Evolutionary conservation across 345 rosid genomes (phyloP), one percentile per base, ranked within the genome.

Genomic region (Moricandia arvensis): DNA sequence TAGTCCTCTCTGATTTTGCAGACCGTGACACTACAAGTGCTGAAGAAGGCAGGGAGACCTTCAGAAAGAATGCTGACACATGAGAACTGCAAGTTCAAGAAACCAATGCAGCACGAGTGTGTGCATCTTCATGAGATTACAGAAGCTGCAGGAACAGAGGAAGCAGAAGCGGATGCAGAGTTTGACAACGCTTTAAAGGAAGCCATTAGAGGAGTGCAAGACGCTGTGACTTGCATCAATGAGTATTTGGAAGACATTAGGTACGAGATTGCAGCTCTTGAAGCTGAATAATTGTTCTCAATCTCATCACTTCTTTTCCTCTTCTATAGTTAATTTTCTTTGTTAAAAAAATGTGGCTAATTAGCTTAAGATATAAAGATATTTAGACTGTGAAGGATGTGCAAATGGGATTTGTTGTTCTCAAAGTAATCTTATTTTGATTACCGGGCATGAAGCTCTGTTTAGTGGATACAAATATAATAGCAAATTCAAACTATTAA

Each of bases 181-280:
- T 88, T 79, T 54, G 97, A 91, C 64, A 90, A 88, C 76, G 94
- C 89, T 61, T 80, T 91, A 13, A 93, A 90, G 60, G 95, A 90
- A 85, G 97, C 98, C 63, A 91, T 93, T 65, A 83, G 89, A 87
- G 93, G 93, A 1, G 88, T 90, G 72, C 96, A 93, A 81, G 96
- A 87, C 41, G 88, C 90, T 33, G 95, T 93, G 27, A 88, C 88
- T 65, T 67, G 86, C 77, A 93, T 93, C 71, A 93, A 90, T 30
- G 97, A 93, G 74, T 86, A 87, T 80, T 47, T 90, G 69, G 97
- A 93, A 81, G 95, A 91, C 72, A 82, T 91, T 26, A 79, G 88
- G 79, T 91, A 91, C 63, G 98, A 93, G 60, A 84, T 91, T 62
- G 96, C 80, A 1, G 87, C 87, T n/a, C 84, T 87, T 60, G 91